Evolutionary conservation across 1,284 basidiomycete species (phyloP).

Genomic region (Mrakiaceae sp.): DNA sequence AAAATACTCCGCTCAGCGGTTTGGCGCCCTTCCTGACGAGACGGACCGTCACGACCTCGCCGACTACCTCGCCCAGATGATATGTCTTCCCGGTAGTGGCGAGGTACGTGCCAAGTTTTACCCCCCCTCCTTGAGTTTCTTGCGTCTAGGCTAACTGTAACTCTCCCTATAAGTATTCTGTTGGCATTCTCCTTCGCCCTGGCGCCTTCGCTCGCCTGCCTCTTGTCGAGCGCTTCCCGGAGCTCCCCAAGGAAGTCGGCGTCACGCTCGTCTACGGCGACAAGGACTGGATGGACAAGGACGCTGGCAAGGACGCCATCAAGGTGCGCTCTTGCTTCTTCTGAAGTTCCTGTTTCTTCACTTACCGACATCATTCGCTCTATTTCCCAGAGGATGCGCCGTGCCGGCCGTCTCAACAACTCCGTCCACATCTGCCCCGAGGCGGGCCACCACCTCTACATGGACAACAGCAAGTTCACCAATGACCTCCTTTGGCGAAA

Average conservation of each 20-base stretch:
- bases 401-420: not conserved
- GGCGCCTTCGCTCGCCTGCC: constrained; percentile 13
- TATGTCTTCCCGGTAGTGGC: constrained; percentile 7
- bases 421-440: constrained; percentile 1
- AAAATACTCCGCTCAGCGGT: constrained; percentile 11
- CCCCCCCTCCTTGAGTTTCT: too few relatives aligned
- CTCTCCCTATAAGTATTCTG: not conserved
- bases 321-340: not conserved
- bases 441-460: constrained; percentile 8
- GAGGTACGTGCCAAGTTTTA: not conserved
- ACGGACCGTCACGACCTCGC: not conserved
- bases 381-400: not conserved
- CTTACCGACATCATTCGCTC: not conserved
- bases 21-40: not conserved
- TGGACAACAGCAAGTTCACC: constrained; percentile 2
- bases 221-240: not conserved
- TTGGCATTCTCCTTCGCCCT: constrained; percentile 5
- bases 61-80: constrained; percentile 11
- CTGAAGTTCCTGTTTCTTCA: not conserved
- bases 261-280: constrained; percentile 7
- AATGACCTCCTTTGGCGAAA: constrained; percentile 3
- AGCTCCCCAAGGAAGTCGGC: not conserved
- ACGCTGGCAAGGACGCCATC: constrained; percentile 8
- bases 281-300: constrained; percentile 13
- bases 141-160: too few relatives aligned